Evolutionary conservation across 352 stramenopile species (phyloP).

Genomic region (Detonula confervacea): DNA sequence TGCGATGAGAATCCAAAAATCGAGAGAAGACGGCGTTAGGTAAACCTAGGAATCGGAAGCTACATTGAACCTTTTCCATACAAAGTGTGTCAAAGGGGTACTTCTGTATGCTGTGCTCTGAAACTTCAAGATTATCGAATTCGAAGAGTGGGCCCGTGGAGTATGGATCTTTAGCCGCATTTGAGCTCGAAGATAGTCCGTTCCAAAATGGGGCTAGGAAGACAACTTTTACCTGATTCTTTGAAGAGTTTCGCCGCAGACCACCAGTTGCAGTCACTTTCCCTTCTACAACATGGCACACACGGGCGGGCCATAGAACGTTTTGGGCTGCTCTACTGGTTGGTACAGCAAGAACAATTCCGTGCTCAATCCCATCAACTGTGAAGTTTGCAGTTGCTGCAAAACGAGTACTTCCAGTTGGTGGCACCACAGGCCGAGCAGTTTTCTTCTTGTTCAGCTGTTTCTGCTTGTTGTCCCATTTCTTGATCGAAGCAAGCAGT

Average conservation of each 20-base stretch:
- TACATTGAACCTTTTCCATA: constrained; percentile 67
- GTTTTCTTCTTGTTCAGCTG: constrained; percentile 39
- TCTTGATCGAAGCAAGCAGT: constrained; percentile 69
- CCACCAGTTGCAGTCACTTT: constrained; percentile 25
- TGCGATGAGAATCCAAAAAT: constrained; percentile 80
- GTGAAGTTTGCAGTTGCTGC: constrained; percentile 64
- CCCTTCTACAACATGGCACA: constrained; percentile 80
- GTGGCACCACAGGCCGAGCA: neutral
- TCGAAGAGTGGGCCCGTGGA: constrained; percentile 65
- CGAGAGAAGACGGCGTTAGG: constrained; percentile 76
- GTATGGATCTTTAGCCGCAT: constrained; percentile 41
- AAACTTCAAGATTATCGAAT: constrained; percentile 77
- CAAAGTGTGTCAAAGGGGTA: constrained; percentile 76
- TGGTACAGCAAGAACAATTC: constrained; percentile 77
- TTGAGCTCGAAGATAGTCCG: constrained; percentile 24
- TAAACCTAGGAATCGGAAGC: constrained; percentile 81
- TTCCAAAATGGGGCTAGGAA: constrained; percentile 85
- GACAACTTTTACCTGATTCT: constrained; percentile 76
- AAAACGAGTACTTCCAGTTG: constrained; percentile 50
- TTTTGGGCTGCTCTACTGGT: constrained; percentile 64
- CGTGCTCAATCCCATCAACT: constrained; percentile 83
- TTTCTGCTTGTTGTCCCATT: constrained; percentile 70
- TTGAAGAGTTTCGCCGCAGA: constrained; percentile 51
- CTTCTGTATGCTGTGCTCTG: constrained; percentile 67
- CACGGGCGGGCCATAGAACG: constrained; percentile 80